Base-by-base conservation (phyloP, 2,329 filamentous ascomycete species). In the Cercospora zeae-maydis region DNA sequence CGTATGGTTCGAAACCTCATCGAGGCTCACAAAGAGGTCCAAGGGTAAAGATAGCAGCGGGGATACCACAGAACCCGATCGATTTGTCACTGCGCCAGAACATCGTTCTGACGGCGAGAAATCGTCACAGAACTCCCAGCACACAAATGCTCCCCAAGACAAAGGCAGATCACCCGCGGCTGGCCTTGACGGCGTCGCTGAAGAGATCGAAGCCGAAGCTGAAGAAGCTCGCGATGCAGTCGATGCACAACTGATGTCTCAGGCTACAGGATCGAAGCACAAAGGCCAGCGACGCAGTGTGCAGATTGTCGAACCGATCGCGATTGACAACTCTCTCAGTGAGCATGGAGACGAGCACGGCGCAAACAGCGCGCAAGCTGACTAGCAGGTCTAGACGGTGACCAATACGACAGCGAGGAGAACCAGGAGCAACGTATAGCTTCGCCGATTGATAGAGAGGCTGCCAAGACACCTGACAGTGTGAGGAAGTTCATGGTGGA, bases 301-400 rank as follows among this genome's bases (percentile, higher is more conserved):
- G 34, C 67, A 69, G 52, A 65, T 69, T 45, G 62, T 66, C 31
- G 67, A 69, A 33, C 65, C 67, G 19, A 66, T 67, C 10, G 59
- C 67, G 27, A 59, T 62, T 39, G 59, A 59, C 31, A 56, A 47
- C 59, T 55, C 49, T 55, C 47, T 55, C 55, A 64, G 65, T 67
- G 65, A 67, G 65, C 59, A 65, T 51, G 49, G 53, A 57, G 60
- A 67, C 34, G 59, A 62, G 21, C 57, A 64, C 33, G 60, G 62
- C 37, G 45, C 57, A 51, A 59, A 59, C 45, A 59, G 61, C 49
- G 56, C 59, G 58, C 54, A 47, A 58, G 66, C 63, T 66, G 62
- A 66, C 62, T 58, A 63, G 54, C 58, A 42, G 58, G 60, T 55
- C 53, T 63, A 65, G 62, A 65, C 62, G 66, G 61, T 56, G 61